These are phyloP conservation scores for Erodium trifolium DNA, from an alignment of 441 rosid species.

Conservation along the genomic window DNA sequence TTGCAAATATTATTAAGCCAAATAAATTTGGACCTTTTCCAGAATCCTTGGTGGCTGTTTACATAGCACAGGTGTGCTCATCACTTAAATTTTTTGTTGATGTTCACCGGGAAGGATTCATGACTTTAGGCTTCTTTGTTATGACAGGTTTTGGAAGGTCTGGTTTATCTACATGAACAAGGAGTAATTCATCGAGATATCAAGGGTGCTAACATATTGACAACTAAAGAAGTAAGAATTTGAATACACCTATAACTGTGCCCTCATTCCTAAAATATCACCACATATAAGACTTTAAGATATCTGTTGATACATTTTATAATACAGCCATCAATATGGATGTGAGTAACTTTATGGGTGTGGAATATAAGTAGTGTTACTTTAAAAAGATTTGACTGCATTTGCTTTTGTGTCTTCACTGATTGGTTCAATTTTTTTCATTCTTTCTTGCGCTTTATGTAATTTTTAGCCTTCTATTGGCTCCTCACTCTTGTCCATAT, in stretches of 20 bases:
- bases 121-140: conserved; percentile 20
- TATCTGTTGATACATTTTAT: neutral
- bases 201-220: conserved; percentile 96
- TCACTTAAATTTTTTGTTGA: conserved; percentile 21
- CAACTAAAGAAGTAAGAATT: conserved; percentile 76
- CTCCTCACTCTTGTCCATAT: conserved; percentile 3
- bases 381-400: neutral
- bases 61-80: conserved; percentile 83
- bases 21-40: conserved; percentile 99
- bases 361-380: neutral
- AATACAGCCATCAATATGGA: conserved; percentile 1
- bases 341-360: neutral
- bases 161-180: conserved; percentile 96
- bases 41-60: conserved; percentile 91
- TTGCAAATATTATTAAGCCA: conserved; percentile 97
- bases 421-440: neutral
- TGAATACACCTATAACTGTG: neutral
- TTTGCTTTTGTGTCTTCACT: neutral
- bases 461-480: neutral
- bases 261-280: neutral
- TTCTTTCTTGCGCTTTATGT: neutral
- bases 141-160: conserved; percentile 87
- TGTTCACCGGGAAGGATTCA: conserved; percentile 7
- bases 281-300: conserved; percentile 1
- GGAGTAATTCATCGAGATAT: conserved; percentile 99